A percentile compares a stretch with the other conserved stretches of the same genome.
These are phyloP conservation scores for Pichia nanzhaoensis DNA, from an alignment of 805 yeast species.

Conservation along the genomic window DNA sequence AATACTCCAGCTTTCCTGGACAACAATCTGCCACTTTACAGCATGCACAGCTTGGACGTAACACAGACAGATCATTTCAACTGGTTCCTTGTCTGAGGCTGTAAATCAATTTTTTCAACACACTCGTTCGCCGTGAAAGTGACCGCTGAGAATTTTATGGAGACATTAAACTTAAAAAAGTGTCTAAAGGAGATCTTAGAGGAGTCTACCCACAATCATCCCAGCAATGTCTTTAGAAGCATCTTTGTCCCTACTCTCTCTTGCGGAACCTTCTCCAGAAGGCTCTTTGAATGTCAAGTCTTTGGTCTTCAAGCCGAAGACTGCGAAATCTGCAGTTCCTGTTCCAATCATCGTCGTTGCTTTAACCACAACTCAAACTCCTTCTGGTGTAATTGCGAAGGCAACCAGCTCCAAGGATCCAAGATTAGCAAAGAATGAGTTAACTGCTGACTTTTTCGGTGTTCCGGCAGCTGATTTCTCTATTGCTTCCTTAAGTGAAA, in stretches of 20 bases:
- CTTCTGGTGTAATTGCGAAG: conserved; percentile 56
- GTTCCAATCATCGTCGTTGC: conserved; percentile 81
- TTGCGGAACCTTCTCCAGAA: conserved; percentile 47
- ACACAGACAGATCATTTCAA: no score
- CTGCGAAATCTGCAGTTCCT: conserved; percentile 72
- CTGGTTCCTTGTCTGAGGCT: no score
- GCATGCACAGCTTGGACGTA: no score
- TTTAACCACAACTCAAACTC: conserved; percentile 60
- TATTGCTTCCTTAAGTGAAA: conserved; percentile 42
- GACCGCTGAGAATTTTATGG: no score
- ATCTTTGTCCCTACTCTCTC: conserved; percentile 58
- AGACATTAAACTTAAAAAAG: no score
- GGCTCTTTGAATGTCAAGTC: conserved; percentile 58
- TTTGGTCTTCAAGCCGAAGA: conserved; percentile 85
- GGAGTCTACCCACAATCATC: neutral
- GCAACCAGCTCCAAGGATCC: conserved; percentile 75
- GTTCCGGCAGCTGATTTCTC: conserved; percentile 56
- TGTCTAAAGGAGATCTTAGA: no score
- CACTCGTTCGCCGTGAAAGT: no score
- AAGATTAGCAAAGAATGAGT: conserved; percentile 77
- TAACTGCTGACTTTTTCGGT: conserved; percentile 57
- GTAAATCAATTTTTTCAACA: no score
- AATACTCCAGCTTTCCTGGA: no score
- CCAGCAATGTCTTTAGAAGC: conserved; percentile 57
- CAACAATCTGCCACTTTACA: no score